Evolutionary conservation across 2,329 filamentous ascomycete genomes (phyloP), one percentile per base, ranked within the genome.

Genomic region (Exophiala viscosa): DNA sequence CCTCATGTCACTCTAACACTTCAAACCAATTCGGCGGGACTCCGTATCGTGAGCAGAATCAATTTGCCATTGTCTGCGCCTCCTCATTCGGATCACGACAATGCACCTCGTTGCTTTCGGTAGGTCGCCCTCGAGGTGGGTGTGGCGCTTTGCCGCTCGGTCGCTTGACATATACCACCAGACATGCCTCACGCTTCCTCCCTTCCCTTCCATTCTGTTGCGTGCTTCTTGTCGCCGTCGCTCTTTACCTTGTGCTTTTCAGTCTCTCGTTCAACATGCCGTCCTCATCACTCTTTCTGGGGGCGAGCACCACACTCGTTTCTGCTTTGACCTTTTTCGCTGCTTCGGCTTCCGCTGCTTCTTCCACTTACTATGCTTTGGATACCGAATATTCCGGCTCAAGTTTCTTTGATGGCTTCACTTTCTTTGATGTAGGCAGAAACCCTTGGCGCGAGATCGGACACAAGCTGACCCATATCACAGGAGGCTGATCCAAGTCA

Each of bases 361-460:
- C 51, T 38, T 31, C n/a, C 8, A 56, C 48, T 15, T 53, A 52
- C 23, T 55, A 55, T 46, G 52, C 49, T 14, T 64, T 76, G 40
- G 60, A 68, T 8, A 67, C 73, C 46, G 66, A 64, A 43, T 76
- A 74, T 64, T 65, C 70, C n/a, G 73, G 73, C 8, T 60, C 69
- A n/a, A 66, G 67, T 44, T 79, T 80, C 65, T 75, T 79, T 55
- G 67, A 73, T 33, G 69, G 72, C 46, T 80, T 79, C 63, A 69
- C 72, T 46, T 77, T 78, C 63, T 74, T 69, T 53, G 69, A 67
- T 5, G 69, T 58, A 40, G 3, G 55, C 31, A 14, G 11, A 18
- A 31, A 9, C n/a, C 11, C 20, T 8, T 38, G 23, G 13, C 36
- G 14, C 17, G 28, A 11, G 34, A 15, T 10, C n/a, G 34, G 18